Conservation (phyloP, 2,329 filamentous ascomycete genomes). For the Ophiostoma australiae region DNA sequence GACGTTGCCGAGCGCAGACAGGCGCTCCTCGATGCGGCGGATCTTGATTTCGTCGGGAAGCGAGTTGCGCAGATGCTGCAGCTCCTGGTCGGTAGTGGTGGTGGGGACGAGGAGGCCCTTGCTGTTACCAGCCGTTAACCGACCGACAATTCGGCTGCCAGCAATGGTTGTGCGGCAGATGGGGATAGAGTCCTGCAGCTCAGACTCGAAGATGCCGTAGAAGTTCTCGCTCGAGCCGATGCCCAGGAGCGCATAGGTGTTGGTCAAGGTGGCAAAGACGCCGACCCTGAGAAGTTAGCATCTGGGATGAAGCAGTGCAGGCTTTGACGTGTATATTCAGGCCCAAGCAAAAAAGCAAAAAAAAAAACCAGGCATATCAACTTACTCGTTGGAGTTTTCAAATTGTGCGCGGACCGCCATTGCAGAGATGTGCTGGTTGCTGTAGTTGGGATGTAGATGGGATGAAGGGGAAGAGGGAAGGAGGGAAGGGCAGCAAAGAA, state of each 20-base stretch:
- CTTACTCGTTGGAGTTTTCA: conserved; percentile 87
- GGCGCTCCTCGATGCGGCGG: conserved; percentile 93
- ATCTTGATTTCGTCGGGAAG: conserved; percentile 90
- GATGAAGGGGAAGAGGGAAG: neutral
- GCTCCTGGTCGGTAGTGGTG: conserved; percentile 93
- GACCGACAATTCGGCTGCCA: conserved; percentile 90
- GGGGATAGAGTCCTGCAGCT: conserved; percentile 94
- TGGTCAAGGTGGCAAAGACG: conserved; percentile 94
- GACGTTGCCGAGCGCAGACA: conserved; percentile 93
- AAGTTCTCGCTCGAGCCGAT: conserved; percentile 97
- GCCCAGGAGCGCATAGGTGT: conserved; percentile 91
- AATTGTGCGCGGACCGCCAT: conserved; percentile 72
- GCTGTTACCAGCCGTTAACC: conserved; percentile 92
- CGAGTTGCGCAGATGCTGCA: conserved; percentile 93
- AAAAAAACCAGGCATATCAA: conserved; percentile 30
- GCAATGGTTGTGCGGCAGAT: conserved; percentile 96
- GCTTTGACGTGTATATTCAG: neutral
- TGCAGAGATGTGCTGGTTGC: conserved; percentile 29
- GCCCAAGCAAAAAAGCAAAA: neutral
- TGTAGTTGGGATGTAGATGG: neutral
- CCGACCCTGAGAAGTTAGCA: conserved; percentile 62
- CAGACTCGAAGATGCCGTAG: conserved; percentile 97
- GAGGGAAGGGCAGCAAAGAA: neutral
- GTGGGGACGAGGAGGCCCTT: conserved; percentile 95
- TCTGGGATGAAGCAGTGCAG: neutral